phyloP scores from a whole-genome alignment of 129 eudicot species.

The Cynara cardunculus region DNA sequence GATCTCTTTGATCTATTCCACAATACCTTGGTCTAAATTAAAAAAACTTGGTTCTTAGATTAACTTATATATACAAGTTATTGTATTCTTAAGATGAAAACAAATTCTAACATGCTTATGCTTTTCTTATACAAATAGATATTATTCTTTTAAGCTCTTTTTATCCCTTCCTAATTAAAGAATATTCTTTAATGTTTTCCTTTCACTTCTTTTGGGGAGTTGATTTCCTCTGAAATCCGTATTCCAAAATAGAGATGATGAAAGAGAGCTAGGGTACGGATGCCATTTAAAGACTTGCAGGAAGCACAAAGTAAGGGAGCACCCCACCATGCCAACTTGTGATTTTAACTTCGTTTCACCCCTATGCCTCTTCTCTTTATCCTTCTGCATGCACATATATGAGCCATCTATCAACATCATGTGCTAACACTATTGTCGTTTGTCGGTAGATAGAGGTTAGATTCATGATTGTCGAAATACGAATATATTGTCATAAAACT shows the following conservation, averaged over 20 bases:
- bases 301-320: conserved; percentile 6
- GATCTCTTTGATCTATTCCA: background rate
- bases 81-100: background rate
- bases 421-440: background rate
- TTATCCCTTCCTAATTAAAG: background rate
- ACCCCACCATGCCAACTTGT: conserved; percentile 21
- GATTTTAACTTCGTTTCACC: background rate
- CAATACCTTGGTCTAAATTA: background rate
- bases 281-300: conserved; percentile 19
- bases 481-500: background rate
- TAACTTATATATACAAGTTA: background rate
- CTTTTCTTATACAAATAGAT: background rate
- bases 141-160: background rate
- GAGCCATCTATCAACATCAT: background rate
- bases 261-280: conserved; percentile 13
- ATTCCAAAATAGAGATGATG: conserved; percentile 9
- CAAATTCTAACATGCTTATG: background rate
- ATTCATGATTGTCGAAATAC: background rate
- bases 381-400: background rate
- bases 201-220: conserved; percentile 3
- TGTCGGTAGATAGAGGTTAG: background rate
- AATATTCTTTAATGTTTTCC: conserved; percentile 12
- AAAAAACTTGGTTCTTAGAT: background rate
- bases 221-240: conserved; percentile 12
- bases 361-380: background rate